Conservation (phyloP, 2,329 filamentous ascomycete species). For the Nigrospora oryzae region DNA sequence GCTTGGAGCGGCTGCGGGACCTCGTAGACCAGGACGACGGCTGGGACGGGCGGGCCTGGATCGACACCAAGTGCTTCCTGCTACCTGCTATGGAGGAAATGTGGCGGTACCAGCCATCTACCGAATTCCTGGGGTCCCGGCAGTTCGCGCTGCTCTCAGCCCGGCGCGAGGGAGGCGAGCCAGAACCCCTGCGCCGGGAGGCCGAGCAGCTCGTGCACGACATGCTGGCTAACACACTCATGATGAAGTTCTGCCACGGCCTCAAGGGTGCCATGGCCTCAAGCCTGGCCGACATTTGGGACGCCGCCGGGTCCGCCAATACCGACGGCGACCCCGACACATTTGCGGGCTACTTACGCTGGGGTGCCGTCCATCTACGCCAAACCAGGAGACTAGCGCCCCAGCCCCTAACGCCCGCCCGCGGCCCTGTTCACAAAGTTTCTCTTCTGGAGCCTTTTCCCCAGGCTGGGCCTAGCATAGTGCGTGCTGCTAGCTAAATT, state of each 20-base stretch:
- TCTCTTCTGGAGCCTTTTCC: neutral
- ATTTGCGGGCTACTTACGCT: conserved; percentile 18
- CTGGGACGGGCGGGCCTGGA: conserved; percentile 23
- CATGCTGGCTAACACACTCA: conserved; percentile 20
- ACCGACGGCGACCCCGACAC: conserved; percentile 20
- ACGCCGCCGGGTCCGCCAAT: conserved; percentile 17
- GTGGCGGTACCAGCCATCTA: conserved; percentile 7
- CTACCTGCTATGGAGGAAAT: conserved; percentile 19
- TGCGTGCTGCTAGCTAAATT: too few relatives aligned
- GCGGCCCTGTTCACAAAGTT: neutral
- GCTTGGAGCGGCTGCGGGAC: conserved; percentile 22
- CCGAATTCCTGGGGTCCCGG: conserved; percentile 19
- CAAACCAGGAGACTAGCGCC: too few relatives aligned
- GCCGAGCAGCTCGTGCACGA: conserved; percentile 18
- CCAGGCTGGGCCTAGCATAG: too few relatives aligned
- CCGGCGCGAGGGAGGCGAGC: conserved; percentile 11
- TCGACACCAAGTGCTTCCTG: conserved; percentile 18
- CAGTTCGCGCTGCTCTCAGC: conserved; percentile 22
- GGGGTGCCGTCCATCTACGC: neutral
- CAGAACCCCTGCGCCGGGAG: conserved; percentile 13
- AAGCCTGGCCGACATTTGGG: conserved; percentile 22
- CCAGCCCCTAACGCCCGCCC: neutral
- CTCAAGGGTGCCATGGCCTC: conserved; percentile 15
- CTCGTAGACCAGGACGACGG: conserved; percentile 23
- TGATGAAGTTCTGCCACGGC: conserved; percentile 24